phyloP scores from a whole-genome alignment of 495 filamentous ascomycete genomes.

The Daldinia grandis region DNA sequence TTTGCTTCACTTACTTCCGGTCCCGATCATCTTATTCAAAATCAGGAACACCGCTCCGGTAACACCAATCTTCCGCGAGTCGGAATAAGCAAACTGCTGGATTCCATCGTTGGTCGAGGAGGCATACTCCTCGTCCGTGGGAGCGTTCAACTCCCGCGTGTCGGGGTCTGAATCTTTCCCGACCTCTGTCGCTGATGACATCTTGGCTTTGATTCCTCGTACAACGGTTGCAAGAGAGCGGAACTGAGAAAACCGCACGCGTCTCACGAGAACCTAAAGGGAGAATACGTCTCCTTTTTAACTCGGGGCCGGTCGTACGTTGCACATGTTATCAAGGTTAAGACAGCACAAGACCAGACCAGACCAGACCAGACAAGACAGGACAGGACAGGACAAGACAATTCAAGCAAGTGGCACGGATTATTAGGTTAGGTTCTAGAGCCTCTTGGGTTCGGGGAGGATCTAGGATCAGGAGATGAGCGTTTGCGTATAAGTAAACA shows the following conservation, averaged over 20 bases:
- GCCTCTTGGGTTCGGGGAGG: constrained; percentile 12
- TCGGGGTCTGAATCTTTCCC: constrained; percentile 32
- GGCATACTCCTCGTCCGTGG: constrained; percentile 32
- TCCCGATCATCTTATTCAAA: constrained; percentile 67
- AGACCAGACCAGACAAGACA: neutral
- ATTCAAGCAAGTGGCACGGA: constrained; percentile 7
- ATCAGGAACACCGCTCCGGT: constrained; percentile 63
- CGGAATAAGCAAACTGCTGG: constrained; percentile 54
- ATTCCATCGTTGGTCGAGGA: constrained; percentile 42
- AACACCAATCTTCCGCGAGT: constrained; percentile 60
- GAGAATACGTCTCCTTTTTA: constrained; percentile 15
- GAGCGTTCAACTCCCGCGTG: constrained; percentile 22
- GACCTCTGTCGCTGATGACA: constrained; percentile 21
- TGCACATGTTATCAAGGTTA: constrained; percentile 19
- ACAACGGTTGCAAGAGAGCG: neutral
- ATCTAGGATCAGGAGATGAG: constrained; percentile 25
- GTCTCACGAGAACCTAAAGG: neutral
- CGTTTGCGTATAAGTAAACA: constrained; percentile 33
- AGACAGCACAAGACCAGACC: constrained; percentile 3
- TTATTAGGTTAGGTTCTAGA: constrained; percentile 15
- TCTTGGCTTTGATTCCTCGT: constrained; percentile 8
- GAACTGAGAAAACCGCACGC: constrained; percentile 1
- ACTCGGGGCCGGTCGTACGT: constrained; percentile 13
- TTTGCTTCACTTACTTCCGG: constrained; percentile 52
- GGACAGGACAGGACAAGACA: neutral